Evolutionary conservation across 2,329 filamentous ascomycete genomes (phyloP), one percentile per base, ranked within the genome.

Genomic region (Neonectria neomacrospora): DNA sequence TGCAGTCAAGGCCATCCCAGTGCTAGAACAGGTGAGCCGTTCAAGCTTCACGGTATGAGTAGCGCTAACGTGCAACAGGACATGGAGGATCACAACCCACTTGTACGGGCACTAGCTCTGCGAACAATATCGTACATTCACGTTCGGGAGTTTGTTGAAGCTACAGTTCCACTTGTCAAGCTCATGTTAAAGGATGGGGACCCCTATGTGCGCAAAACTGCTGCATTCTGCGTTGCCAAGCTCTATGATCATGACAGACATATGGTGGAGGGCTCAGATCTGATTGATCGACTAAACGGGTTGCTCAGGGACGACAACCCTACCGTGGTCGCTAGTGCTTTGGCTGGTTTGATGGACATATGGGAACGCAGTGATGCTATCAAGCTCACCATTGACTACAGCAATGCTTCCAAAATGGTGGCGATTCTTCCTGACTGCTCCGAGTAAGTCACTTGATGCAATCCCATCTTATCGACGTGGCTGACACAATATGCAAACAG

Each of bases 281-380:
- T 99, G 54, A 98, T 99, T 71, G 94, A 97, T 75, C 87, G 91
- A 66, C 84, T 99, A 48, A 99, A 99, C 79, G 84, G 87, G 45
- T 91, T 99, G 83, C 82, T 99, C 59, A 89, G 94, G 74, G 96
- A 99, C 72, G 95, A 98, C 77, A 99, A 99, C 74, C 95, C 96
- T 0, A 99, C 96, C 0, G 96, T 99, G 3, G 95, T 99, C 22
- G 95, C 96, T 11, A 97, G 94, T 76, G 94, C 96, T 7, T 80
- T 99, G 66, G 95, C 96, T 26, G 86, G 92, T 37, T 79, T 99
- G 74, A 96, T 97, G 88, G 96, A 99, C 78, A 98, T 99, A 53
- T 99, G 96, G 96, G 96, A 98, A 78, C 87, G 95, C 62, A 98
- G 94, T 76, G 95, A 98, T 78, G 93, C 92, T 62, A 99, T 99